Base-by-base conservation (phyloP, 768 basidiomycete genomes). In the Panellus pusillus region DNA sequence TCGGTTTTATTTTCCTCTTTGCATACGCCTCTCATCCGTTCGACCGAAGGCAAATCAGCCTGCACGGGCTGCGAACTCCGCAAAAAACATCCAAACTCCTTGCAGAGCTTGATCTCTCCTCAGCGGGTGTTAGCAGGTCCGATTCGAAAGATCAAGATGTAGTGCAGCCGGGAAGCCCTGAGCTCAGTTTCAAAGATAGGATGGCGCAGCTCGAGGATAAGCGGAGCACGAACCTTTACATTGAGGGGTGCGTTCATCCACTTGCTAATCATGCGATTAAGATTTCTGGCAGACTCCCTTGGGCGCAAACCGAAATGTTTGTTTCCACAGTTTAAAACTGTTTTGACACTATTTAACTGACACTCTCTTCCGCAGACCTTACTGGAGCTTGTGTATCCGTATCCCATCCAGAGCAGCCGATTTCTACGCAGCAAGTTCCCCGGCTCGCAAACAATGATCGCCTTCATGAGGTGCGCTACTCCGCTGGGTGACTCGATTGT, bases 371-470 rank as follows among this genome's bases (percentile, higher is more conserved):
- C 46, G 12, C 28, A 80, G 72, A 76, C 76, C 29, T 70, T 83
- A 18, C 55, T 68, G 4, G 71, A 72, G 12, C 70, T 83, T 32
- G 69, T 81, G 17, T 56, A 63, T 3, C 81, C 81, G 2, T 62
- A 79, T 64, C 63, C 67, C 40, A 81, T 84, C 63, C 79, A 76
- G 65, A 79, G 79, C 56, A 79, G 74, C 52, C 74, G 82, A 6
- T 79, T 82, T 63, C 81, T 83, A 54, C 76, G 76, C 57, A 83
- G 80, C 7, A 74, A 79, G 51, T 58, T 82, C n/a, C 79, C 76
- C 35, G 70, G 74, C 38, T 79, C 80, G 9, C 75, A 75, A 27
- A 70, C 82, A 41, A 79, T 81, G 48, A 82, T 83, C 49, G 81
- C 81, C 9, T 83, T 83, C 46, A 79, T 82, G 47, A 72, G 82